Conservation (phyloP, 2,329 filamentous ascomycete species). For the Mariannaea sp. region DNA sequence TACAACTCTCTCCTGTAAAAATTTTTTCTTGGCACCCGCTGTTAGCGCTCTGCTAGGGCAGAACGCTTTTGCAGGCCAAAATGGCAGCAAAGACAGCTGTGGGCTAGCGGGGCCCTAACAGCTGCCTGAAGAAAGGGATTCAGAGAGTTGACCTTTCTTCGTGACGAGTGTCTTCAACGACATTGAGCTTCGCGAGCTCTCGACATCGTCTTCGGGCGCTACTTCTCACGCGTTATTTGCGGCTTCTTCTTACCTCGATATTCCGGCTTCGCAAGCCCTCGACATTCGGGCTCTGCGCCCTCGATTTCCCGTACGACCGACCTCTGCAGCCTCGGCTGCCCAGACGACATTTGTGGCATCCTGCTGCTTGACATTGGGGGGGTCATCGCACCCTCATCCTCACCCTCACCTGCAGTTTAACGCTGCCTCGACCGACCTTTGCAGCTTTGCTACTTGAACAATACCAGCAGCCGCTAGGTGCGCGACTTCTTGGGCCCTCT, state of each 20-base stretch:
- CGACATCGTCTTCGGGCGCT: conserved; percentile 15
- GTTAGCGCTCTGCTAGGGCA: not conserved
- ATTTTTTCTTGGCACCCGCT: conserved; percentile 3
- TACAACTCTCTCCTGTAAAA: conserved; percentile 4
- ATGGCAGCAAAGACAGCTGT: conserved; percentile 2
- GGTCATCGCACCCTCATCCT: too few species aligned
- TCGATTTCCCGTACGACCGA: conserved; percentile 19
- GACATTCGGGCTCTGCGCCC: conserved; percentile 15
- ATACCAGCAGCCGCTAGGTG: too few species aligned
- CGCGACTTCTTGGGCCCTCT: too few species aligned
- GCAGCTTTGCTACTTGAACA: too few species aligned
- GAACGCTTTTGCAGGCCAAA: not conserved
- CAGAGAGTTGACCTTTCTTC: conserved; percentile 20
- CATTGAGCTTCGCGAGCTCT: conserved; percentile 17
- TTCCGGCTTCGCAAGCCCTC: too few species aligned
- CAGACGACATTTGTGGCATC: too few species aligned
- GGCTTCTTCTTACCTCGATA: conserved; percentile 9
- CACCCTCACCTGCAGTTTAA: not conserved
- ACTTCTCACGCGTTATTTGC: conserved; percentile 9
- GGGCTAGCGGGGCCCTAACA: conserved; percentile 14
- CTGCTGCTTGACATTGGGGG: too few species aligned
- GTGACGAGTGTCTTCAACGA: conserved; percentile 1
- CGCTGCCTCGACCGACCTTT: conserved; percentile 11
- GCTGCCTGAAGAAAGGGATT: conserved; percentile 17
- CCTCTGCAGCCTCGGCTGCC: too few species aligned